Conservation (phyloP, 73 alveolate species). For the Paramecium caudatum region DNA sequence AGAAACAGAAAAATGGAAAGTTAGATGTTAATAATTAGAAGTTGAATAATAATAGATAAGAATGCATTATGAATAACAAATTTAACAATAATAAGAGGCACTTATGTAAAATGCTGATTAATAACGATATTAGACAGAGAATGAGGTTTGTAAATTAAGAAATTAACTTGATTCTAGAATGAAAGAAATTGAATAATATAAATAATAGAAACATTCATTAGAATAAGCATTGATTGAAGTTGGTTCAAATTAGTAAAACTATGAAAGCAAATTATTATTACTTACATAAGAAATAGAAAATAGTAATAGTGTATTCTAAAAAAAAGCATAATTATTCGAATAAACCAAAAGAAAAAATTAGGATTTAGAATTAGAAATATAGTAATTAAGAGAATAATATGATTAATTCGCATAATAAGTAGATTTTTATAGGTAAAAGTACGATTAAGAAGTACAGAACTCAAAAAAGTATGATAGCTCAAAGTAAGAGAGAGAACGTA, state of each 20-base stretch:
- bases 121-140: slow-evolving; percentile 35
- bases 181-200: slow-evolving; percentile 20
- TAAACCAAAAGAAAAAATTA: slow-evolving; percentile 19
- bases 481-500: slow-evolving; percentile 36
- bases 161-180: background rate
- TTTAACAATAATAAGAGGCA: background rate
- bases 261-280: slow-evolving; percentile 24
- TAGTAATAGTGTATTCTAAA: slow-evolving; percentile 15
- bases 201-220: slow-evolving; percentile 8
- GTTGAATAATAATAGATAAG: background rate
- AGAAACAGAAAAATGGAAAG: slow-evolving; percentile 44
- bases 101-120: slow-evolving; percentile 41
- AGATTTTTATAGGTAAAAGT: slow-evolving; percentile 35
- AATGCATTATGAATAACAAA: slow-evolving; percentile 7
- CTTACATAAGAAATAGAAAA: slow-evolving; percentile 53
- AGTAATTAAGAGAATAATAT: slow-evolving; percentile 15
- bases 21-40: background rate
- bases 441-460: slow-evolving; percentile 29
- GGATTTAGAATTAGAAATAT: slow-evolving; percentile 42
- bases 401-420: slow-evolving; percentile 37
- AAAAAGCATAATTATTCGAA: slow-evolving; percentile 12
- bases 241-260: slow-evolving; percentile 1
- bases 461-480: background rate
- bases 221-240: slow-evolving; percentile 40
- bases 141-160: slow-evolving; percentile 5